These are phyloP conservation scores for Ganoderma lucidum DNA, from an alignment of 1,284 basidiomycete species.

Conservation along the genomic window DNA sequence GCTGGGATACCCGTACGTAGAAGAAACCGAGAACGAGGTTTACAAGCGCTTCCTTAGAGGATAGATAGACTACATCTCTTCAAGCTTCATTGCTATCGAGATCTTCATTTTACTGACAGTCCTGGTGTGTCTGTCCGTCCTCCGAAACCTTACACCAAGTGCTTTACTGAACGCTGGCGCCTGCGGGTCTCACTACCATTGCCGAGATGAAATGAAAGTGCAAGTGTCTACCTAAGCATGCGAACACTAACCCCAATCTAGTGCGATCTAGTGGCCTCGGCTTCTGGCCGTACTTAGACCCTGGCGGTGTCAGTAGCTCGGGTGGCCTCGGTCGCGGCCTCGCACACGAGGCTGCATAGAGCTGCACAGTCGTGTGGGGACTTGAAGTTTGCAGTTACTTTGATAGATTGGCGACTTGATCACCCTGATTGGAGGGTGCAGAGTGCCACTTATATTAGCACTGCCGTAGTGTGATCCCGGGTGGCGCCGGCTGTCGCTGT, in stretches of 20 bases:
- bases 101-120: not conserved
- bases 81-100: not conserved
- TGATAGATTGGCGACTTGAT: not conserved
- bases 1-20: constrained; percentile 88
- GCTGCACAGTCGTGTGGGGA: not conserved
- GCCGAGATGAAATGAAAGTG: not conserved
- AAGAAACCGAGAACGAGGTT: constrained; percentile 92
- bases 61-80: constrained; percentile 24
- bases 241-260: not conserved
- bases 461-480: not conserved
- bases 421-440: constrained; percentile 1
- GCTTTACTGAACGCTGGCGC: constrained; percentile 1
- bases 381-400: not conserved
- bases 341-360: not conserved
- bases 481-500: not conserved
- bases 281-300: not conserved
- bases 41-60: constrained; percentile 79
- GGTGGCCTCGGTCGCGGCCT: not conserved
- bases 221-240: not conserved
- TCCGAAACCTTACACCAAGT: not conserved
- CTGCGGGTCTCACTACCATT: not conserved
- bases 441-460: not conserved
- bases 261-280: not conserved
- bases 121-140: not conserved
- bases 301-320: not conserved